Base-by-base conservation (phyloP, 2,329 filamentous ascomycete genomes). In the Diaporthe amygdali region DNA sequence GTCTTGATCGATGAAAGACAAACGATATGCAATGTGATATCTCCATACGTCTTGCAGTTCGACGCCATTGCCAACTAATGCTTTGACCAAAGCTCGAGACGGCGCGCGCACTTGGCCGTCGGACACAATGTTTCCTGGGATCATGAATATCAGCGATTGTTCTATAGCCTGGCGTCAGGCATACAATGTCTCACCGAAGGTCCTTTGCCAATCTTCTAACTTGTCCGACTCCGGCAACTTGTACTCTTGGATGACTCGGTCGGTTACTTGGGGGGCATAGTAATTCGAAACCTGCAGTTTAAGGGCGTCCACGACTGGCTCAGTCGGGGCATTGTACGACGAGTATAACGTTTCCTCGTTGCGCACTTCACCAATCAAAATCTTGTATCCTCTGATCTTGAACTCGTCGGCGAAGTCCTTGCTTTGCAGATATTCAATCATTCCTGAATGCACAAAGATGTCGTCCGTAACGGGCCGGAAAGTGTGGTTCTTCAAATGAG, bases 281-380 rank as follows among this genome's bases (percentile, higher is more conserved):
- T 85, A 85, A 63, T 85, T 86, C 2, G 77, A 77, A 1, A 84
- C 72, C 68, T 85, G 82, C 2, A 80, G 70, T 5, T 76, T 74
- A 5, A 85, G 75, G 0, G 80, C 81, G 0, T 81, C 78, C 1
- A 82, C 9, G 15, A 77, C 78, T 9, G 76, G 74, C 46, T 79
- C 77, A 4, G 75, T 76, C 3, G 79, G 83, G 15, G 77, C 77
- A 55, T 82, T 85, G 71, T 81, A 84, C 20, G 77, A 80, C 0
- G 80, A 80, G 70, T 86, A 85, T 0, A 86, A 74, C 0, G 81
- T 83, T 59, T 85, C 82, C 64, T 86, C 83, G 69, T 85, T 83
- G 0, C 78, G 71, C 32, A 85, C 81, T 72, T 85, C 84, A 22
- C 83, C 83, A 44, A 85, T 83, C 0, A 86, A 75, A 1, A 86